Evolutionary conservation across 164 flowering plant genomes (phyloP), one percentile per base, ranked within the genome.

Genomic region (Platanus orientalis): DNA sequence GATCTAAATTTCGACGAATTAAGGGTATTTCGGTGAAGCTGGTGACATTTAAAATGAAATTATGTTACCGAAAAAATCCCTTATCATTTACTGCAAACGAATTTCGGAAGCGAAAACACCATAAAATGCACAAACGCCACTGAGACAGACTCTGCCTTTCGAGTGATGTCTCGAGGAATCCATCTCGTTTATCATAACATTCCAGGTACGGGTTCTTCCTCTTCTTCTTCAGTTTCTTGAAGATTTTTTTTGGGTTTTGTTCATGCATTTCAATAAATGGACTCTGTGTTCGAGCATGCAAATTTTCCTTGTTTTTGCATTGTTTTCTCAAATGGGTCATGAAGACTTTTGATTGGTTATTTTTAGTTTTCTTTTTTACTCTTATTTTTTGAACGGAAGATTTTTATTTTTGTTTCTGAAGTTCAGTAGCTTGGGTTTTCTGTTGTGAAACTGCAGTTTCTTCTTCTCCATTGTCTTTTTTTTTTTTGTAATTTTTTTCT

Each of bases 151-250:
- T 30, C 28, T 32, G 63, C 21, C 16, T 32, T 29, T 30, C 9
- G 17, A 53, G 65, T 61, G 54, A 80, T 80, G 84, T 71, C 81
- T 63, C 71, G 52, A 67, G 67, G 78, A 53, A 34, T 78, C 29
- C 71, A 73, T 65, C 34, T 77, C 67, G n/a, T 70, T 60, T 47
- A 80, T 44, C 60, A 49, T 59, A 67, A 39, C 59, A 39, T 76
- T 61, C 65, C 75, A 61, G 84, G 84, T 80, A 65, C 7, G 17
- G 34, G 17, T 58, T 55, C 51, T 61, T 49, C 49, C 62, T 51
- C 45, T 47, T 24, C 28, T 26, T 24, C 45, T 28, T 32, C 9
- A 32, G 39, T 4, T 9, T 20, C 25, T n/a, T n/a, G n/a, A n/a
- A n/a, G n/a, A n/a, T n/a, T n/a, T n/a, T n/a, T 29, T 4, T 28